Evolutionary conservation across 2,329 filamentous ascomycete species (phyloP).

Genomic region (Chaetomium strumarium): DNA sequence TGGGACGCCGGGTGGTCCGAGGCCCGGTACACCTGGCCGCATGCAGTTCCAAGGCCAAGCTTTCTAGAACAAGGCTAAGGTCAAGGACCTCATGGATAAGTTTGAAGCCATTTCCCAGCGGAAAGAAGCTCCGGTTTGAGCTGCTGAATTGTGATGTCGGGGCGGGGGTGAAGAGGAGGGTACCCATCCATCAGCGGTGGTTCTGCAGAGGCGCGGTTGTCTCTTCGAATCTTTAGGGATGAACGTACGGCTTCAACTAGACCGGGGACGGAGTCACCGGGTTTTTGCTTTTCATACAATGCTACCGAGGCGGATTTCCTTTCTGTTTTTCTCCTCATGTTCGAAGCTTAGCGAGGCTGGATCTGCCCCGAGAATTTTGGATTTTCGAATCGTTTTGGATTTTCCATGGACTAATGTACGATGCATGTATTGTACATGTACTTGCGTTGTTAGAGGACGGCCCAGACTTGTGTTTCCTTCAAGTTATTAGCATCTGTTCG

Average conservation of each 20-base stretch:
- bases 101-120: conserved; percentile 12
- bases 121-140: neutral
- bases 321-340: neutral
- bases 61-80: conserved; percentile 25
- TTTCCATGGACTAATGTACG: no score
- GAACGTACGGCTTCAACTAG: neutral
- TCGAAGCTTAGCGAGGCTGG: conserved; percentile 10
- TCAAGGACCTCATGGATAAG: conserved; percentile 14
- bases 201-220: neutral
- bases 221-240: neutral
- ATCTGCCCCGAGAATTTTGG: neutral
- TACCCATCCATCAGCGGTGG: neutral
- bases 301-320: neutral
- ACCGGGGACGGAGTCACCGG: neutral
- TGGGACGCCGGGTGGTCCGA: conserved; percentile 21
- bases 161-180: neutral
- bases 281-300: neutral
- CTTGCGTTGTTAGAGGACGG: neutral
- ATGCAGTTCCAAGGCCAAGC: conserved; percentile 30
- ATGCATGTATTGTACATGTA: no score
- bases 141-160: neutral
- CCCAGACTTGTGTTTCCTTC: neutral
- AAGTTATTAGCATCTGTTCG: no score
- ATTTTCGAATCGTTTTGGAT: neutral
- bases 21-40: conserved; percentile 24